These are phyloP conservation scores for Dictyostelium intermedium DNA, from an alignment of 78 protist genomes.

Conservation along the genomic window DNA sequence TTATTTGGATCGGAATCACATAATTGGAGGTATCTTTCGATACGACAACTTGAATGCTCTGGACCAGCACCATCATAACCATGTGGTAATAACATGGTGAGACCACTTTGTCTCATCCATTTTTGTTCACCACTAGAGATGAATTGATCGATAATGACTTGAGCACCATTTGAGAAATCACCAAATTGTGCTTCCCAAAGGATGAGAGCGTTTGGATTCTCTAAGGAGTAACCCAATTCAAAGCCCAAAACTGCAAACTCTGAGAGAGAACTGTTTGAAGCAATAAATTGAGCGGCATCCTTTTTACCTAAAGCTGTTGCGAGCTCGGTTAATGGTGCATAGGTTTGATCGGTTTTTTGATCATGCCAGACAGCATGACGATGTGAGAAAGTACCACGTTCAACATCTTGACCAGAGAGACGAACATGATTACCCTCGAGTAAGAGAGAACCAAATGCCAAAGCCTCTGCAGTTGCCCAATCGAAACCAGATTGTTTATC, in stretches of 20 bases:
- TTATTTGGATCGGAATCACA: conserved; percentile 78
- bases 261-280: conserved; percentile 82
- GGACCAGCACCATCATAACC: conserved; percentile 99
- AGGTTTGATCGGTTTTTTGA: conserved; percentile 78
- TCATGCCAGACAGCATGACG: conserved; percentile 97
- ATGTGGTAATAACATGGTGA: conserved; percentile 95
- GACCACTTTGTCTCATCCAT: conserved; percentile 93
- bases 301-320: neutral
- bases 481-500: conserved; percentile 73
- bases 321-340: conserved; percentile 79
- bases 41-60: conserved; percentile 96
- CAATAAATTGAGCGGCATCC: conserved; percentile 60
- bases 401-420: conserved; percentile 95
- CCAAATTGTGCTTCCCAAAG: conserved; percentile 99
- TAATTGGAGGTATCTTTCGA: conserved; percentile 94
- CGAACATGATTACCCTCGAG: conserved; percentile 95
- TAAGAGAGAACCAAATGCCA: conserved; percentile 90
- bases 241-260: conserved; percentile 93
- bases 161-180: conserved; percentile 96
- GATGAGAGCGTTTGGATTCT: conserved; percentile 90
- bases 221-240: conserved; percentile 94
- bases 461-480: conserved; percentile 90
- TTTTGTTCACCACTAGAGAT: conserved; percentile 92
- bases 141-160: conserved; percentile 97
- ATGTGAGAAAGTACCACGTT: conserved; percentile 98